Conservation (phyloP, 208 protist species). For the Wallacemonas sp. region DNA sequence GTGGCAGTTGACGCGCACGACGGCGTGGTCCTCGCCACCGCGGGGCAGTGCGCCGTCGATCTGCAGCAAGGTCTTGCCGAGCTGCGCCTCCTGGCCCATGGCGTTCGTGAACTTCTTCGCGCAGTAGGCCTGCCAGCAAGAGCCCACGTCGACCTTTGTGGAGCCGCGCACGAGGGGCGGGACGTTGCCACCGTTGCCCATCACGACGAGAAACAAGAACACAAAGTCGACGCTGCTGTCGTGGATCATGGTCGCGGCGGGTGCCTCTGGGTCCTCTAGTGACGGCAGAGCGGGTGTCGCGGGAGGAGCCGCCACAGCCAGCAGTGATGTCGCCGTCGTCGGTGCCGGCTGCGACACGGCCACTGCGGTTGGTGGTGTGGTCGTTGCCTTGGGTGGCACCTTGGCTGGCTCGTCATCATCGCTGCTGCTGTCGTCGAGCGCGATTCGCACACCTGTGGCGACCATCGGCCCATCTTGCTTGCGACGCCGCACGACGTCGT, state of each 20-base stretch:
- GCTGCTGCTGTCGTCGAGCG: conserved; percentile 58
- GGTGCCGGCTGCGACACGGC: neutral
- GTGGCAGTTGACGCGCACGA: conserved; percentile 49
- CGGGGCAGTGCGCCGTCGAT: neutral
- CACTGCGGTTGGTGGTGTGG: neutral
- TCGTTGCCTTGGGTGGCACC: neutral
- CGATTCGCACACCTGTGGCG: conserved; percentile 58
- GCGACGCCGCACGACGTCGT: conserved; percentile 55
- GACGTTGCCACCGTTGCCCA: conserved; percentile 83
- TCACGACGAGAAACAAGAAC: conserved; percentile 85
- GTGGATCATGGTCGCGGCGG: conserved; percentile 48
- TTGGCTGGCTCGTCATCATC: conserved; percentile 45
- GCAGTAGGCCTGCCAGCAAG: conserved; percentile 87
- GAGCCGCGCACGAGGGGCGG: conserved; percentile 71
- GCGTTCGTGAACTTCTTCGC: conserved; percentile 67
- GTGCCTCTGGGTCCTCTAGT: conserved; percentile 14
- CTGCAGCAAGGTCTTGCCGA: conserved; percentile 34
- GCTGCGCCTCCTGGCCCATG: conserved; percentile 41
- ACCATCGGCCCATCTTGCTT: conserved; percentile 83
- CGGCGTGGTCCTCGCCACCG: conserved; percentile 23
- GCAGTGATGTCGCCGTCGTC: neutral
- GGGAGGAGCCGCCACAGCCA: neutral
- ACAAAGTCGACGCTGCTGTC: conserved; percentile 83
- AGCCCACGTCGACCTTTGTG: conserved; percentile 83
- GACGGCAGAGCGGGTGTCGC: neutral